Evolutionary conservation across 2,329 filamentous ascomycete genomes (phyloP).

Genomic region (Aureobasidium mangrovei): DNA sequence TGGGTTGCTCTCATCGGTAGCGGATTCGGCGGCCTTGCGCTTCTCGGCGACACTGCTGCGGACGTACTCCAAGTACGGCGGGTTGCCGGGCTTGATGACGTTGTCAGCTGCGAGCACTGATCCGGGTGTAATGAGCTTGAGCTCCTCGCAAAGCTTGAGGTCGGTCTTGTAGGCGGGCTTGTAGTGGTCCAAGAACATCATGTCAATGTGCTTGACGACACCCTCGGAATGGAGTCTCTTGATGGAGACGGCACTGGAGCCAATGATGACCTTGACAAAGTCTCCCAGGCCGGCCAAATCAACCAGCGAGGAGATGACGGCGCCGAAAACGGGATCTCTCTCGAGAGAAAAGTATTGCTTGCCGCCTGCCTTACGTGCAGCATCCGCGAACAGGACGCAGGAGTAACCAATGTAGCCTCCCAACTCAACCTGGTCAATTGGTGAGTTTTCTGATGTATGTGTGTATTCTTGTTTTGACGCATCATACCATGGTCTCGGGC

Average conservation of each 20-base stretch:
- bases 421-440: slow-evolving; percentile 51
- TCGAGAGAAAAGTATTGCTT: slow-evolving; percentile 63
- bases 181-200: slow-evolving; percentile 74
- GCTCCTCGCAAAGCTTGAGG: slow-evolving; percentile 65
- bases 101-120: slow-evolving; percentile 61
- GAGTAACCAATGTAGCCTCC: slow-evolving; percentile 80
- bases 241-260: slow-evolving; percentile 58
- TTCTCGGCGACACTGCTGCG: slow-evolving; percentile 57
- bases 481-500: slow-evolving; percentile 53
- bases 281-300: slow-evolving; percentile 65
- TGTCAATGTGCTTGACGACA: slow-evolving; percentile 51
- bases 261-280: slow-evolving; percentile 61
- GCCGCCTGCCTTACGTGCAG: slow-evolving; percentile 55
- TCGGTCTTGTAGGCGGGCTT: slow-evolving; percentile 69
- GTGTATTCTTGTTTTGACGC: background rate
- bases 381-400: slow-evolving; percentile 63
- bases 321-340: slow-evolving; percentile 63
- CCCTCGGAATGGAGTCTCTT: slow-evolving; percentile 49
- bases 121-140: slow-evolving; percentile 55
- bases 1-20: slow-evolving; percentile 23
- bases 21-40: slow-evolving; percentile 32
- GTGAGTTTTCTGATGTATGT: slow-evolving; percentile 18
- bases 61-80: slow-evolving; percentile 62
- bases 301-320: slow-evolving; percentile 59
- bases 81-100: slow-evolving; percentile 62